Evolutionary conservation across 495 filamentous ascomycete genomes (phyloP).

Genomic region (Aspergillus avenaceus): DNA sequence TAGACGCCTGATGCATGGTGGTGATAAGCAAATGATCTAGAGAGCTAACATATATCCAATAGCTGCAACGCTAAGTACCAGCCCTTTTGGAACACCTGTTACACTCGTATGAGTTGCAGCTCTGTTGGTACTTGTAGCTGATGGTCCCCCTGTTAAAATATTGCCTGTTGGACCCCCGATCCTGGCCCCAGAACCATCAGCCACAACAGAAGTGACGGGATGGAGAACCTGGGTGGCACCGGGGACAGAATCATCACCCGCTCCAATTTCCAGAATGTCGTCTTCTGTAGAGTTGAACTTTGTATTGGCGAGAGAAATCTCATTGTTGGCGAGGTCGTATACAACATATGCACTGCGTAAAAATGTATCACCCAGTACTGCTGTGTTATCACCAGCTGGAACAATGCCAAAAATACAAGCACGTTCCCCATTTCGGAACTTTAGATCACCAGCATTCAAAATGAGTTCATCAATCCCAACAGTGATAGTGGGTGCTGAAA

Average conservation of each 20-base stretch:
- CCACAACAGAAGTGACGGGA: conserved; percentile 49
- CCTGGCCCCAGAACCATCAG: conserved; percentile 32
- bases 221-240: conserved; percentile 63
- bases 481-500: conserved; percentile 61
- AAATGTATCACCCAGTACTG: conserved; percentile 89
- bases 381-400: conserved; percentile 60
- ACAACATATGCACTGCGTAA: conserved; percentile 89
- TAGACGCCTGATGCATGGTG: no score
- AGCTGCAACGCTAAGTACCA: conserved; percentile 25
- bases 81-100: conserved; percentile 18
- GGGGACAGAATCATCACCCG: conserved; percentile 61
- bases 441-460: conserved; percentile 54
- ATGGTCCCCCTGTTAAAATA: conserved; percentile 10
- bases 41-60: conserved; percentile 25
- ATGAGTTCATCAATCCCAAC: conserved; percentile 77
- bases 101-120: conserved; percentile 8
- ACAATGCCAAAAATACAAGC: conserved; percentile 76
- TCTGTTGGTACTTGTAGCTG: conserved; percentile 18
- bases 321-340: conserved; percentile 82
- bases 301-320: conserved; percentile 83
- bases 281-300: conserved; percentile 68
- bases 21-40: no score
- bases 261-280: conserved; percentile 68
- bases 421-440: conserved; percentile 56
- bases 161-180: conserved; percentile 28